Evolutionary conservation across 2,329 filamentous ascomycete species (phyloP).

Genomic region (Colletotrichum chlorophyti): DNA sequence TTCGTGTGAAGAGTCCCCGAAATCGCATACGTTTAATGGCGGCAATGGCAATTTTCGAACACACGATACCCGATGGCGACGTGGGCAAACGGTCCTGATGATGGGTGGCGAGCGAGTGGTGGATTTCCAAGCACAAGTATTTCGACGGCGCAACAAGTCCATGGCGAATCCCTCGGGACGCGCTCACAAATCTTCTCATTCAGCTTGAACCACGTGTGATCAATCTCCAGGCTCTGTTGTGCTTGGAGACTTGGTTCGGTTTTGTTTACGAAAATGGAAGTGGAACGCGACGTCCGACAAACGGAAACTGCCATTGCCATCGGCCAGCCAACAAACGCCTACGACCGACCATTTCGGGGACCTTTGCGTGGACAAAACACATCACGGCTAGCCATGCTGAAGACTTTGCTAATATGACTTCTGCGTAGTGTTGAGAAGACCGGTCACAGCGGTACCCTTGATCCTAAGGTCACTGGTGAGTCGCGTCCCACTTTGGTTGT

Average conservation of each 20-base stretch:
- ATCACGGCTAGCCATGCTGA: neutral
- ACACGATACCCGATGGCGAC: neutral
- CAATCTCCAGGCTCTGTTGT: too few relatives aligned
- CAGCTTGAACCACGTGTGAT: too few relatives aligned
- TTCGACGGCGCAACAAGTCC: too few relatives aligned
- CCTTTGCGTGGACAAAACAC: too few relatives aligned
- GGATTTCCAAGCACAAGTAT: too few relatives aligned
- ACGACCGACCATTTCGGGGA: slow-evolving; percentile 3
- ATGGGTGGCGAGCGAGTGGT: neutral
- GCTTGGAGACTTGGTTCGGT: too few relatives aligned
- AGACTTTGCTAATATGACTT: neutral
- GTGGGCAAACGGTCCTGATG: neutral
- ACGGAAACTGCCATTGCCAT: slow-evolving; percentile 2
- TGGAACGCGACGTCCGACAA: neutral
- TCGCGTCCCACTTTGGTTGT: slow-evolving; percentile 77
- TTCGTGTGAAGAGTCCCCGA: neutral
- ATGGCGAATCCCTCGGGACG: too few relatives aligned
- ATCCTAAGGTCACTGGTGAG: slow-evolving; percentile 91
- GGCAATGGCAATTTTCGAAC: neutral
- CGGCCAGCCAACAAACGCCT: neutral
- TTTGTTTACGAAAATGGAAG: neutral
- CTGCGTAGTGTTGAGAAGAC: slow-evolving; percentile 83
- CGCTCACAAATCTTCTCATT: too few relatives aligned
- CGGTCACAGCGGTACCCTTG: slow-evolving; percentile 96
- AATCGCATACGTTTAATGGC: neutral